Conservation (phyloP, 208 protist genomes). For the Trypanosoma conorhini region DNA sequence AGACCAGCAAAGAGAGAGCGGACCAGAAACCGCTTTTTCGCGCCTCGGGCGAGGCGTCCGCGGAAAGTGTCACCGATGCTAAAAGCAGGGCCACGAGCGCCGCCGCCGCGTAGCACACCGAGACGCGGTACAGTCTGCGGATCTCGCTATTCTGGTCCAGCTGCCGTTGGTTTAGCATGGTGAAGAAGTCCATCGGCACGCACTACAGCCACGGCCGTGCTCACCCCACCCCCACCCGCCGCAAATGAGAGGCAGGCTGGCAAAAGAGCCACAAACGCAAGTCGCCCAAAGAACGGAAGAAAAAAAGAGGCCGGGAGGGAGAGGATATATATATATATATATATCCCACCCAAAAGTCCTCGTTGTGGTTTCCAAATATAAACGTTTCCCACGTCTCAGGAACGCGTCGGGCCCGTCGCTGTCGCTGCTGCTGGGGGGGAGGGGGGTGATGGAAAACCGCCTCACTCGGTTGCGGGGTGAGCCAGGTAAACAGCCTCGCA, state of each 20-base stretch:
- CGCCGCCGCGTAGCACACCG: conserved; percentile 15
- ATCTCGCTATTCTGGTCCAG: conserved; percentile 39
- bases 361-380: too few species aligned
- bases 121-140: conserved; percentile 31
- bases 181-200: conserved; percentile 42
- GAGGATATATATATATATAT: too few species aligned
- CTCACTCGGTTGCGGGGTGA: background rate
- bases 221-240: background rate
- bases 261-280: background rate
- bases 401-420: background rate
- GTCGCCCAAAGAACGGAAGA: background rate
- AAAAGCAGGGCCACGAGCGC: conserved; percentile 17
- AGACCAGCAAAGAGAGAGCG: background rate
- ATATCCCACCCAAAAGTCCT: background rate
- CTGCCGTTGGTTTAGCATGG: conserved; percentile 42
- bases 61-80: conserved; percentile 10
- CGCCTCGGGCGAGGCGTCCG: background rate
- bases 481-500: background rate
- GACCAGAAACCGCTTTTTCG: background rate
- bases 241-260: background rate
- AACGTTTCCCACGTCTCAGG: too few species aligned
- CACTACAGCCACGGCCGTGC: background rate
- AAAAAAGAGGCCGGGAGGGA: conserved; percentile 1
- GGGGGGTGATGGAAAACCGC: background rate
- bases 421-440: background rate